These are phyloP conservation scores for Lotmaria passim DNA, from an alignment of 208 protist species.

Conservation along the genomic window DNA sequence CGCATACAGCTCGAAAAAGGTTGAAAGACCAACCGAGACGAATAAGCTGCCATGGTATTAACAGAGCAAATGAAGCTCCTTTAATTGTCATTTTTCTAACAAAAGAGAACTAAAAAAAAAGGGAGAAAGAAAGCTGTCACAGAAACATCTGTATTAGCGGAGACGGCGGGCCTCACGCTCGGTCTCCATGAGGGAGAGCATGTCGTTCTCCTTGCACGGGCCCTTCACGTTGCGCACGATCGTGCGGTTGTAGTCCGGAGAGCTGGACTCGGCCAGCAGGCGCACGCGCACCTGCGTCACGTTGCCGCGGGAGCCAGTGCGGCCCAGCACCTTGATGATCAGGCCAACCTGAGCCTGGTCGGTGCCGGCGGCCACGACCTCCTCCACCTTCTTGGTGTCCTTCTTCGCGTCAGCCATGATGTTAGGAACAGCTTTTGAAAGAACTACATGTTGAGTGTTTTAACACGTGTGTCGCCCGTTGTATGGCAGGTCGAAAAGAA, in stretches of 20 bases:
- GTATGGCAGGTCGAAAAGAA: not conserved
- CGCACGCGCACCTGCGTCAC: slow-evolving; percentile 98
- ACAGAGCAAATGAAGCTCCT: no score
- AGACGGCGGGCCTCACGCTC: slow-evolving; percentile 99
- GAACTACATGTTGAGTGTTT: not conserved
- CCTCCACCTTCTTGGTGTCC: slow-evolving; percentile 88
- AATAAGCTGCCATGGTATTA: no score
- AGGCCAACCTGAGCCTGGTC: slow-evolving; percentile 94
- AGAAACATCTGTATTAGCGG: slow-evolving; percentile 92
- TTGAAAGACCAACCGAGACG: slow-evolving; percentile 10
- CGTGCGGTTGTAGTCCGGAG: slow-evolving; percentile 90
- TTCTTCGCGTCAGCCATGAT: slow-evolving; percentile 57
- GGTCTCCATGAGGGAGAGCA: slow-evolving; percentile 99
- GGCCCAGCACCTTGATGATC: slow-evolving; percentile 98
- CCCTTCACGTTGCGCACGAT: slow-evolving; percentile 99
- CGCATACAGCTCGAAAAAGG: no score
- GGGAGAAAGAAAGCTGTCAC: slow-evolving; percentile 40
- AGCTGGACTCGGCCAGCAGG: slow-evolving; percentile 93
- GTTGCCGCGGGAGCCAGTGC: slow-evolving; percentile 99
- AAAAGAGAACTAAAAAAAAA: slow-evolving; percentile 13
- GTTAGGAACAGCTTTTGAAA: not conserved
- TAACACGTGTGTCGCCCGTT: not conserved
- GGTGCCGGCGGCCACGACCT: slow-evolving; percentile 67
- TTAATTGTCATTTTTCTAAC: slow-evolving; percentile 29
- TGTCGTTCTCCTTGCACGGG: slow-evolving; percentile 98